Evolutionary conservation across 257 asterid genomes (phyloP), one percentile per base, ranked within the genome.

Genomic region (Oldenlandia corymbosa): DNA sequence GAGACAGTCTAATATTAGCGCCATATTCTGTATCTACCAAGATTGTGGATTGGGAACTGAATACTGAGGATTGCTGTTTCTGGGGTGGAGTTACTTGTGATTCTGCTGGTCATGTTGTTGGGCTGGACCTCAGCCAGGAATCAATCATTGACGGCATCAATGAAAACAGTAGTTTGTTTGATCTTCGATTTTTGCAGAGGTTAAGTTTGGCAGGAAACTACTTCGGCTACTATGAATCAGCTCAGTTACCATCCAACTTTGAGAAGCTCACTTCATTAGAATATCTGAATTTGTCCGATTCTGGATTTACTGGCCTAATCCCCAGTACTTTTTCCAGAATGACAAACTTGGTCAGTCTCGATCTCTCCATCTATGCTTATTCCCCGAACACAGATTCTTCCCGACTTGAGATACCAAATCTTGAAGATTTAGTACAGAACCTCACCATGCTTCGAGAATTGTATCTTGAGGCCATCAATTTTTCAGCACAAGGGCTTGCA

Each of bases 51-150:
- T 87, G 93, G 95, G 60, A 69, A 20, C 70, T 65, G 59, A 55
- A 75, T 42, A 41, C 17, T 5, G 0, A n/a, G 0, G 82, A 81
- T 42, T 77, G 81, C 79, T 85, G 90, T 41, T 58, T 36, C 27
- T 83, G 95, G 90, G 28, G 49, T 14, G 93, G 90, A 1, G 80
- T 85, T 45, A 42, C 31, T 37, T 87, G 88, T 73, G 84, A 85
- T 55, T 0, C 5, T 10, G 53, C 27, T 0, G 80, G 81, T 7
- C 81, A 66, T 20, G 86, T 82, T 68, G 70, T 73, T 0, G 68
- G 60, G 28, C 88, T 83, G 20, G 86, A 85, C 67, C 88, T 88
- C 67, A 78, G 75, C 18, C 10, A 30, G 18, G 86, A 81, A 47
- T 72, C 82, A 5, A 81, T 88, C 62, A 66, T 78, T 1, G 78